Evolutionary conservation across 2,329 filamentous ascomycete species (phyloP).

Genomic region (Colletotrichum cereale): DNA sequence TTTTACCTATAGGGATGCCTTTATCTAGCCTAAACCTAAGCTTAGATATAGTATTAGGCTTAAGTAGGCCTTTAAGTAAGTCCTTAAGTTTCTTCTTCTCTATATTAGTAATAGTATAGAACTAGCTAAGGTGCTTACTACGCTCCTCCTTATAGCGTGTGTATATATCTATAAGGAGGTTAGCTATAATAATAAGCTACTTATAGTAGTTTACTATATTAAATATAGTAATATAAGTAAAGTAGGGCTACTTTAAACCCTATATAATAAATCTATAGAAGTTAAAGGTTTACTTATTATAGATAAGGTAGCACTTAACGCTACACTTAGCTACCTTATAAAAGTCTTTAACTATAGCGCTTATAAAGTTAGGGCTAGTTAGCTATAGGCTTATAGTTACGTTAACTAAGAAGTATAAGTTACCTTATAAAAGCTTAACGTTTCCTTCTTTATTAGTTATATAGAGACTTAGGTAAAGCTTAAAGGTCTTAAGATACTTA

Average conservation of each 20-base stretch:
- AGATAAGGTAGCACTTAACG: not conserved
- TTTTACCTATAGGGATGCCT: not conserved
- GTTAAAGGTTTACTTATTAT: not conserved
- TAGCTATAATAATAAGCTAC: not conserved
- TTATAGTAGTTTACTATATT: not conserved
- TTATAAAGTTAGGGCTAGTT: not conserved
- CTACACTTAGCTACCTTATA: too few species aligned
- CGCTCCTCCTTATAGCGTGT: not conserved
- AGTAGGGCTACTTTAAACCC: not conserved
- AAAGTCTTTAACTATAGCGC: not conserved
- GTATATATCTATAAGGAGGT: not conserved
- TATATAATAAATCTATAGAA: not conserved
- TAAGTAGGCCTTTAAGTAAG: not conserved
- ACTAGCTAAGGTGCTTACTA: not conserved
- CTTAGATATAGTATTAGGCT: not conserved
- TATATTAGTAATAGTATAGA: not conserved
- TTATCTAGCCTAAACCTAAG: not conserved
- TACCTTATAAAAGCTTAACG: too few species aligned
- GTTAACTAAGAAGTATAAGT: not conserved
- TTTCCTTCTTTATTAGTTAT: not conserved
- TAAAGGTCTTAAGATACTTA: not conserved
- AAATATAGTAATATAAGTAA: not conserved
- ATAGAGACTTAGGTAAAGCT: not conserved
- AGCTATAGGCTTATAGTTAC: constrained; percentile 1
- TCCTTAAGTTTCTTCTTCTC: not conserved